A percentile compares a stretch with the other conserved stretches of the same genome.
These are phyloP conservation scores for Dendryphion nanum DNA, from an alignment of 2,329 filamentous ascomycete species.

Conservation along the genomic window DNA sequence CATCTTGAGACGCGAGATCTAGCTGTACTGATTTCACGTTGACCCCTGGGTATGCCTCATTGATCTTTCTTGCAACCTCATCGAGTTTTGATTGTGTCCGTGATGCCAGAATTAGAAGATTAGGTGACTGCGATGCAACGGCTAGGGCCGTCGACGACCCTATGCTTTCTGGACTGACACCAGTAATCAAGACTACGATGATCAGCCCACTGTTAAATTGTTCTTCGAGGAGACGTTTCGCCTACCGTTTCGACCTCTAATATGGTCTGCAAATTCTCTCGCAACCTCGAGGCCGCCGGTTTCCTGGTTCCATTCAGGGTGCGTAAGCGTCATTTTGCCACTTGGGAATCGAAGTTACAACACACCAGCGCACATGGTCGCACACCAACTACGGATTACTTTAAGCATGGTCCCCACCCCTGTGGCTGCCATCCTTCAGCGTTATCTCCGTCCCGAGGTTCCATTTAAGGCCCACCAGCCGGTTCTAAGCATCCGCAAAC, in stretches of 20 bases:
- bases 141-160: slow-evolving; percentile 27
- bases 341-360: too few species aligned
- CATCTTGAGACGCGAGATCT: slow-evolving; percentile 41
- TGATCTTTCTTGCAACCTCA: slow-evolving; percentile 37
- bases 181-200: slow-evolving; percentile 38
- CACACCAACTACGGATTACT: too few species aligned
- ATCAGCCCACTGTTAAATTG: slow-evolving; percentile 7
- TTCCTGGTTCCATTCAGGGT: slow-evolving; percentile 33
- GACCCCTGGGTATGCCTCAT: slow-evolving; percentile 24
- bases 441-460: too few species aligned
- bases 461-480: too few species aligned
- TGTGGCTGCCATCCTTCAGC: too few species aligned
- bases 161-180: slow-evolving; percentile 29
- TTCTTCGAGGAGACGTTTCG: not conserved
- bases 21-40: slow-evolving; percentile 22
- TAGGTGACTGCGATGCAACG: slow-evolving; percentile 26
- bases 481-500: too few species aligned
- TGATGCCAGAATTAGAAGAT: slow-evolving; percentile 35
- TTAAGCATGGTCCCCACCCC: too few species aligned
- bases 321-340: slow-evolving; percentile 24
- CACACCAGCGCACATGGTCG: too few species aligned
- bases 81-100: slow-evolving; percentile 46
- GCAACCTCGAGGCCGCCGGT: slow-evolving; percentile 33
- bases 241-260: slow-evolving; percentile 26
- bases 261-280: slow-evolving; percentile 24